Evolutionary conservation across 2,329 filamentous ascomycete species (phyloP), one percentile per base, ranked within the genome.

Genomic region (Alternaria rosae): DNA sequence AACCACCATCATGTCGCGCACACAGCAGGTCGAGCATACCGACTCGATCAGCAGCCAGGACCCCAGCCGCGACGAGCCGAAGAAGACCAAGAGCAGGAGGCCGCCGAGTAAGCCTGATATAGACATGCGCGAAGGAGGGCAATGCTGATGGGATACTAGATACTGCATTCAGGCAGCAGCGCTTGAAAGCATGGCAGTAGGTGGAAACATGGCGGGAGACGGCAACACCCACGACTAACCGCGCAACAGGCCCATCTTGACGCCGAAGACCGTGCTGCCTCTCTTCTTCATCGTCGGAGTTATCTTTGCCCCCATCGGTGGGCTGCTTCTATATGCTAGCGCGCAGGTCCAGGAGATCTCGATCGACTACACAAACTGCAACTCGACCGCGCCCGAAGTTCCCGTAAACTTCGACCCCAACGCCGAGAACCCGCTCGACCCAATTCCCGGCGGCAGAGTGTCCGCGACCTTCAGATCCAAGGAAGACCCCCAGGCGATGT

Each of bases 101-200:
- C 94, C 94, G 71, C 92, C 93, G 72, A 97, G 93, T 97, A 81
- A 80, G 86, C 77, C 64, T 44, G 17, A 61, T 57, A 51, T 50
- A 20, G 43, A 41, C 35, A 60, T 54, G 62, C 59, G 56, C 61
- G 30, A 28, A 55, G n/a, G 44, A 53, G 41, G 25, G 48, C 35
- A 26, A 59, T 67, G 61, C 71, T 78, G 66, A 79, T 54, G 23
- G 45, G 20, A 26, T 17, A 30, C 10, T 76, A 97, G 93, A 98
- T 83, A 98, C 94, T 62, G 95, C 95, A 11, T 99, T 98, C 79
- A 88, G 95, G 73, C 95, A 99, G 79, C 95, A 99, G 82, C 90
- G 95, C 78, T 83, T 99, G 80, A 97, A 98, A 83, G 95, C 95
- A 84, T 99, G 95, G 95, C 95, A 99, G 91, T 96, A 85, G 82